Base-by-base conservation (phyloP, 495 filamentous ascomycete genomes). In the Talaromyces wortmannii region DNA sequence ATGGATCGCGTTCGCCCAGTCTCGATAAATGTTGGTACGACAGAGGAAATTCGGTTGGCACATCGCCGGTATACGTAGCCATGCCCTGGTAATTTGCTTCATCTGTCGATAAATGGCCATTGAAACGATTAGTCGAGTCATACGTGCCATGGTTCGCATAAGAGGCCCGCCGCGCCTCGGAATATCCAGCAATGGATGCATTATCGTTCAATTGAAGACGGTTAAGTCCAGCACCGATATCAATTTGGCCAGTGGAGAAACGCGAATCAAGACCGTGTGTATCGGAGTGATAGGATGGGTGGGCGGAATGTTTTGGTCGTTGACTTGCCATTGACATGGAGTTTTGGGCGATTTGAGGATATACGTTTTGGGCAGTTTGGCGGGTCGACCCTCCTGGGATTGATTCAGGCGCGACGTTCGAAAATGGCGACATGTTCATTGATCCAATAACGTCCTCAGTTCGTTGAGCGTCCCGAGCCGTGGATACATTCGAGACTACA, bases 221-320 rank as follows among this genome's bases (percentile, higher is more conserved):
- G 57, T 61, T 69, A 18, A 76, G 50, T 3, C 64, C 56, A 1
- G 63, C 45, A 33, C 40, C 63, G 7, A 77, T 54, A 44, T 77
- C 71, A 18, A 72, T 59, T 1, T 69, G 65, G 6, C 62, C 59
- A 42, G 52, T 61, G 6, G 52, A 61, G 40, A 70, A 71, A 10
- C 71, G 65, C 32, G 61, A 57, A 2, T 70, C 70, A 12, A 71
- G 58, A 11, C 60, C 66, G 36, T 72, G 68, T 51, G 57, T 69
- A 17, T 77, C 74, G 0, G 74, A 74, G 50, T 70, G 67, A 61
- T 70, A 77, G 2, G 71, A 74, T 3, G 69, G 70, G 45, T 67
- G 70, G 0, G 70, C 50, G 7, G 67, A 67, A 51, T 74, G 70
- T 5, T 53, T 40, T 0, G 70, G 70, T 36, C 70, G 61, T 51